Percentiles rank a stretch among this genome's conserved stretches.
Evolutionary conservation across 2,329 filamentous ascomycete species (phyloP).

Genomic region (Xylariaceae sp.): DNA sequence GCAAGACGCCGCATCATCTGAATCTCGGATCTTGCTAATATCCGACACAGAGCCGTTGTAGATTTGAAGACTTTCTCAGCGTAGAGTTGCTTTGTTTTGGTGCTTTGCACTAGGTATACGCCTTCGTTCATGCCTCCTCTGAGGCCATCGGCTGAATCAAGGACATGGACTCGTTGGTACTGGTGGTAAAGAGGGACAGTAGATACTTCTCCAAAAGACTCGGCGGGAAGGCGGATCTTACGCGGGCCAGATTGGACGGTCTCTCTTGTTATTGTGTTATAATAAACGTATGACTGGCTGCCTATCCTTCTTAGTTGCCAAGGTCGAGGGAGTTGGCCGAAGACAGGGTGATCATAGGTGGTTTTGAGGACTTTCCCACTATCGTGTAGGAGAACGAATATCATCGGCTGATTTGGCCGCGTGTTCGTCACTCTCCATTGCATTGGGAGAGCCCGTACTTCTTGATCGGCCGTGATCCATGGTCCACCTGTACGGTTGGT

Average conservation of each 20-base stretch:
- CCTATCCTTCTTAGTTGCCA: slow-evolving; percentile 7
- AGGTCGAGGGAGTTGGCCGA: slow-evolving; percentile 4
- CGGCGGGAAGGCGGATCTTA: not conserved
- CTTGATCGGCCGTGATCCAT: slow-evolving; percentile 4
- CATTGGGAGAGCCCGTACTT: not conserved
- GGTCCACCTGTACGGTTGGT: not conserved
- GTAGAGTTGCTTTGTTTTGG: slow-evolving; percentile 3
- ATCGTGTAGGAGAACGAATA: not conserved
- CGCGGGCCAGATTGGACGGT: slow-evolving; percentile 2
- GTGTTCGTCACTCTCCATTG: not conserved
- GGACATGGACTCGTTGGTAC: slow-evolving; percentile 3
- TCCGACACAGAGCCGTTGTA: not conserved
- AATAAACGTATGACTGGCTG: slow-evolving; percentile 1
- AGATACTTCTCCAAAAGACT: not conserved
- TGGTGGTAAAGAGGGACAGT: not conserved
- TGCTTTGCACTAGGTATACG: slow-evolving; percentile 5
- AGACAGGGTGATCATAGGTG: slow-evolving; percentile 7
- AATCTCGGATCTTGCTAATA: slow-evolving; percentile 9
- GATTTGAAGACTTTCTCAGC: slow-evolving; percentile 8
- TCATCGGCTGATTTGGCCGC: not conserved
- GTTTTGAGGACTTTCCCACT: not conserved
- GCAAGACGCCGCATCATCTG: slow-evolving; percentile 6
- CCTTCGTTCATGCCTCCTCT: slow-evolving; percentile 12
- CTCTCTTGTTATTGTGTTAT: slow-evolving; percentile 2
- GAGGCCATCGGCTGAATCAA: slow-evolving; percentile 2